Evolutionary conservation across 768 basidiomycete genomes (phyloP), one percentile per base, ranked within the genome.

Genomic region (Sistotremastrum niveocremeum): DNA sequence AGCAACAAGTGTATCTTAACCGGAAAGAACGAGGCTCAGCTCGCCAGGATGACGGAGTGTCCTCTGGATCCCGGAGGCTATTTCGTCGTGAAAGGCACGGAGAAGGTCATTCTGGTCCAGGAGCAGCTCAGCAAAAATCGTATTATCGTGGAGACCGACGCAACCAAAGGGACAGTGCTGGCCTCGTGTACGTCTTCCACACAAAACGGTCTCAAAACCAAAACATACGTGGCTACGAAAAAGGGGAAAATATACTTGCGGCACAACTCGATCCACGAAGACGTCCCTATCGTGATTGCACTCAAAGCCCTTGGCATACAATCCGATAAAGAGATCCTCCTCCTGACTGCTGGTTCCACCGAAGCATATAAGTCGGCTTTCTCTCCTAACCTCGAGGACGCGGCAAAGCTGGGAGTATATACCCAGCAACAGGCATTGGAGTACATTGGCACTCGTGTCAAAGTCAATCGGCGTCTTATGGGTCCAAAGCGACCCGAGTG

Each of bases 51-150:
- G 89, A 79, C 76, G 7, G 95, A 99, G 63, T 99, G 95, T 62
- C 95, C 95, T 3, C 71, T 98, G 48, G 95, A 99, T 66, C 94
- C 95, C 7, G 95, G 95, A n/a, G 95, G 95, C 3, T 98, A 98
- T 61, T 99, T 99, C 62, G 84, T 99, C 48, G 95, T 99, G 44
- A 97, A 93, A 64, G 94, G 94, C 35, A 99, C 94, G 38, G 94
- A 99, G 65, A 99, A 98, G 66, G 95, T 99, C 55, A 99, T 99
- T 54, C 70, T 99, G 51, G 94, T 99, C 5, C 95, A 99, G 62
- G 95, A 98, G 60, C 95, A 99, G 65, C 65, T 98, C 57, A 93
- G 88, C 72, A 98, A 98, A 72, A 98, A 99, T 62, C 77, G 95
- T 37, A 99, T 99, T 59, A 97, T 99, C 53, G 95, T 99, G 50